phyloP scores from a whole-genome alignment of 73 alveolate genomes.

The Tetrahymena thermophila region DNA sequence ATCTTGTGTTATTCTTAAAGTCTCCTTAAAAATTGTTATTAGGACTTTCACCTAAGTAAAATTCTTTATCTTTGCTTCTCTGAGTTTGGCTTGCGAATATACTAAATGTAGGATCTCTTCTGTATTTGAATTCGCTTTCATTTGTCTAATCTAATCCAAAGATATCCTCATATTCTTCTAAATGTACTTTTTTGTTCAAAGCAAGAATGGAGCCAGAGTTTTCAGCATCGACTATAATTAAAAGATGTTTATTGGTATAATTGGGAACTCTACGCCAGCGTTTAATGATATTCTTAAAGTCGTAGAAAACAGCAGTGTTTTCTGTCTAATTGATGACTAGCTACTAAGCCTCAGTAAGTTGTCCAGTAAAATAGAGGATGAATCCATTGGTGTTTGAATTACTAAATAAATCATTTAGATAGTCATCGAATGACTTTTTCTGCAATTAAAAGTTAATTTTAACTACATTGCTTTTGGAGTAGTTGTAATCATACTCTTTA shows the following conservation, averaged over 20 bases:
- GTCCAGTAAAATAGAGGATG: neutral
- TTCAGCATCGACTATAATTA: neutral
- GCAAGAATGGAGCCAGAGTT: neutral
- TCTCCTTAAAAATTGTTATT: neutral
- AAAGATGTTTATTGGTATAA: neutral
- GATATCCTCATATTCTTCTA: neutral
- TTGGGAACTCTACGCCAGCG: neutral
- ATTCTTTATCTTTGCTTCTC: neutral
- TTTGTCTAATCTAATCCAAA: neutral
- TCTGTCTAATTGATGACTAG: neutral
- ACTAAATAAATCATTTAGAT: neutral
- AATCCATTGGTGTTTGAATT: neutral
- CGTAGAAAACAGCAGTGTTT: neutral
- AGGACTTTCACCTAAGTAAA: neutral
- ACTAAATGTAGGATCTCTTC: neutral
- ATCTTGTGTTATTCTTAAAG: neutral
- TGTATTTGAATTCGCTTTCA: neutral
- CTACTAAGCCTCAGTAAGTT: neutral
- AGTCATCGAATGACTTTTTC: neutral
- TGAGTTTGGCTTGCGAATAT: neutral
- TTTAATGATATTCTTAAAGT: neutral
- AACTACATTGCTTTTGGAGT: neutral
- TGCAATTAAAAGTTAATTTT: neutral
- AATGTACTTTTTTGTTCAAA: neutral
- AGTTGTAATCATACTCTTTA: neutral